These are phyloP conservation scores for Linanthus parryae DNA, from an alignment of 148 eudicot genomes.

Conservation along the genomic window DNA sequence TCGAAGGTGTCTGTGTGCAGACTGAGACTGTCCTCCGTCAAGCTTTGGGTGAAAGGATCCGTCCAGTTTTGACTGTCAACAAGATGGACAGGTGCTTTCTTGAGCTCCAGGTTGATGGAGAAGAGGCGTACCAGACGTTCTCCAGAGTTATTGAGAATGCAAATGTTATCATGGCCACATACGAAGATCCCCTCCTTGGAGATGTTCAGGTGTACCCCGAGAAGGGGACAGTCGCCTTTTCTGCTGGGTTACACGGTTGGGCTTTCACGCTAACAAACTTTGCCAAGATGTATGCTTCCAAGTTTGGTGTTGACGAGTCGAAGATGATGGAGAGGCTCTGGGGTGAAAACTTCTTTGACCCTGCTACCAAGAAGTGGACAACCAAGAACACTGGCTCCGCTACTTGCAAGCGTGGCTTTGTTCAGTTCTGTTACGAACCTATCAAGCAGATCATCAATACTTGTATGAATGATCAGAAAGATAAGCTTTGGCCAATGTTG, in stretches of 20 bases:
- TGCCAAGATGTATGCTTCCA: conserved; percentile 10
- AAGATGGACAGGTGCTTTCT: conserved; percentile 32
- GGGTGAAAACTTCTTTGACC: conserved; percentile 25
- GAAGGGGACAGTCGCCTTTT: conserved; percentile 11
- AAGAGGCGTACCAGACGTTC: conserved; percentile 31
- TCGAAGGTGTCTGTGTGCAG: conserved; percentile 21
- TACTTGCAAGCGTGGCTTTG: conserved; percentile 33
- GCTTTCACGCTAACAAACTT: conserved; percentile 10
- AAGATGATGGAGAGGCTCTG: conserved; percentile 11
- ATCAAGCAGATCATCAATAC: conserved; percentile 27
- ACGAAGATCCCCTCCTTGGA: conserved; percentile 9
- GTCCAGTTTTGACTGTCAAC: conserved; percentile 32
- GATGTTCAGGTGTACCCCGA: conserved; percentile 11
- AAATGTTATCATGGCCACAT: conserved; percentile 10
- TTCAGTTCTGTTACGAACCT: conserved; percentile 23
- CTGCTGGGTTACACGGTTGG: conserved; percentile 10
- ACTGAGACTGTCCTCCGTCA: conserved; percentile 34
- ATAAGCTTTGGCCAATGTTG: conserved; percentile 22
- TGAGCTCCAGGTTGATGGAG: conserved; percentile 39
- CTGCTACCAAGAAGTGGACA: conserved; percentile 37
- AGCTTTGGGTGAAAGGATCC: conserved; percentile 37
- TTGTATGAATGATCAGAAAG: conserved; percentile 40
- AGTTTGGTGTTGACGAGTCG: conserved; percentile 11
- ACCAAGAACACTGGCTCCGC: conserved; percentile 24
- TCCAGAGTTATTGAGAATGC: conserved; percentile 10